phyloP scores from a whole-genome alignment of 495 filamentous ascomycete genomes.

The Daldinia decipiens region DNA sequence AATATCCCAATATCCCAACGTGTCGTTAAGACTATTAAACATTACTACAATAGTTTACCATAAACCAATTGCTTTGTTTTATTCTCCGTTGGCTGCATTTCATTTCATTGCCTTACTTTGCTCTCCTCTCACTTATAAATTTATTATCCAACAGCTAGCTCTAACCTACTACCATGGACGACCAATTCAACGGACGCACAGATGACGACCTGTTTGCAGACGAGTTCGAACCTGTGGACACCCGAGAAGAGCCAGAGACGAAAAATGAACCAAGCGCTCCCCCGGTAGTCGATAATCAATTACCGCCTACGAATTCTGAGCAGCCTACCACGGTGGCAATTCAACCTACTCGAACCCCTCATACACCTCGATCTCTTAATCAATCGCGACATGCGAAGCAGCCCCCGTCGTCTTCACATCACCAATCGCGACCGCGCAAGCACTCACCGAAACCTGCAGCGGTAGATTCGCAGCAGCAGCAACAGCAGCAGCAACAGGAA shows the following conservation, averaged over 20 bases:
- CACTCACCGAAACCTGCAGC: conserved; percentile 37
- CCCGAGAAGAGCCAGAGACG: conserved; percentile 13
- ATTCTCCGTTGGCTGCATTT: neutral
- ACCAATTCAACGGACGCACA: conserved; percentile 62
- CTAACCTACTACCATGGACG: conserved; percentile 48
- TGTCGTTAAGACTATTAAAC: neutral
- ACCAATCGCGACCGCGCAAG: conserved; percentile 39
- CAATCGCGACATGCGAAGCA: conserved; percentile 53
- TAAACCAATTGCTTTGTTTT: neutral
- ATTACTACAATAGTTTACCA: neutral
- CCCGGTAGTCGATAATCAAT: conserved; percentile 6
- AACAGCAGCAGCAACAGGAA: conserved; percentile 17
- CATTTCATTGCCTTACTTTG: neutral
- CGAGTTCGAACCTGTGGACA: conserved; percentile 58
- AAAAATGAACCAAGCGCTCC: conserved; percentile 4
- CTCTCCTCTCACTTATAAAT: neutral
- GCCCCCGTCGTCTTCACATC: conserved; percentile 27
- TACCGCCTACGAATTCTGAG: conserved; percentile 3
- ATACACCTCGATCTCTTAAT: conserved; percentile 44
- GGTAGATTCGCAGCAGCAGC: conserved; percentile 15
- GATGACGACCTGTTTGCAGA: conserved; percentile 64
- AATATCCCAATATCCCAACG: too few relatives aligned
- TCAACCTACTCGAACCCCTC: conserved; percentile 14
- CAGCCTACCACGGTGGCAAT: conserved; percentile 5
- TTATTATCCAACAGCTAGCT: neutral